A percentile compares a stretch with the other conserved stretches of the same genome.
These are phyloP conservation scores for Barbarea vulgaris DNA, from an alignment of 345 rosid genomes.

Conservation along the genomic window DNA sequence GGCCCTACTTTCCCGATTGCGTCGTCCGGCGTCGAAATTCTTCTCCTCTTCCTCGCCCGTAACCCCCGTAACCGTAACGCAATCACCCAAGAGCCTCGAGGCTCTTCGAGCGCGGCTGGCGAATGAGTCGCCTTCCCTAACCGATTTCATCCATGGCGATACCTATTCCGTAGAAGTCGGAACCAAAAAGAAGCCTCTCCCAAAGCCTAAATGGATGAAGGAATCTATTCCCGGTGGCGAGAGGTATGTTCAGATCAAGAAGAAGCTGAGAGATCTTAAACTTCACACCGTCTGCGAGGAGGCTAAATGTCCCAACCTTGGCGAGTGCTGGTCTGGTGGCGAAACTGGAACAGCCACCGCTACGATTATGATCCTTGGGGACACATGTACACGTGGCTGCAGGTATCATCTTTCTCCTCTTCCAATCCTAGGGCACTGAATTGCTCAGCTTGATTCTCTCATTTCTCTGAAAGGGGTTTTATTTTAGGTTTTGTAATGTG, in stretches of 20 bases:
- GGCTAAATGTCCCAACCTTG: conserved; percentile 92
- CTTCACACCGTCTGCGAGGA: conserved; percentile 99
- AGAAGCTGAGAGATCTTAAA: conserved; percentile 83
- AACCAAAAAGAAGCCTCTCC: conserved; percentile 89
- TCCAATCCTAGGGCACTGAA: conserved; percentile 13
- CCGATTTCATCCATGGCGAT: conserved; percentile 62
- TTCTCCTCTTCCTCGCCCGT: conserved; percentile 50
- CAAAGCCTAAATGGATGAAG: conserved; percentile 98
- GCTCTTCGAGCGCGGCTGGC: conserved; percentile 86
- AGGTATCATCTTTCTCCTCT: conserved; percentile 47
- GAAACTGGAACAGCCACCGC: conserved; percentile 98
- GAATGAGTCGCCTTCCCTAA: conserved; percentile 63
- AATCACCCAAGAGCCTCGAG: conserved; percentile 61
- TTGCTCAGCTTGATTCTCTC: background rate
- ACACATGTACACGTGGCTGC: conserved; percentile 97
- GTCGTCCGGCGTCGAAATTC: conserved; percentile 37
- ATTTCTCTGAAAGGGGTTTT: conserved; percentile 5
- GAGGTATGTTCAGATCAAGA: conserved; percentile 95
- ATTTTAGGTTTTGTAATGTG: conserved; percentile 82
- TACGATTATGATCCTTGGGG: conserved; percentile 94
- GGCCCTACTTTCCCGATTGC: conserved; percentile 41
- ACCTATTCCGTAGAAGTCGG: conserved; percentile 92
- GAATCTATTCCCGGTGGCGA: conserved; percentile 94
- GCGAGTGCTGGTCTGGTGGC: conserved; percentile 99
- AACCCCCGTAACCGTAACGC: conserved; percentile 38